phyloP scores from a whole-genome alignment of 371 early-diverging fungal genomes.

The Mucor sp. region DNA sequence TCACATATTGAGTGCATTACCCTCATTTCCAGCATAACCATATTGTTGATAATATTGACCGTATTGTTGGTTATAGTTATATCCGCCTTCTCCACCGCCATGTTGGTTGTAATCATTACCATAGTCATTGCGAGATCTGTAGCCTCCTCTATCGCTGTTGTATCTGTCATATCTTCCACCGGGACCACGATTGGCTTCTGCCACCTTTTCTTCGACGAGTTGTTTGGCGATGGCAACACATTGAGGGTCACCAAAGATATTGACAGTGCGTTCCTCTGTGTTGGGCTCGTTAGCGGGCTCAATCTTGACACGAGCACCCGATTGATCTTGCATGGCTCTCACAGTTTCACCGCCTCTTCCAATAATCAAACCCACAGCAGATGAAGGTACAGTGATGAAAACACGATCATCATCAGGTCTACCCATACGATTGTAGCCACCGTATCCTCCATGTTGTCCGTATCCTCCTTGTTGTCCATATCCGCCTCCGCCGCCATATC shows the following conservation, averaged over 20 bases:
- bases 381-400: constrained; percentile 69
- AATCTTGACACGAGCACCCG: constrained; percentile 82
- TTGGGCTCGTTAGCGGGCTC: constrained; percentile 54
- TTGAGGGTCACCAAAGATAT: constrained; percentile 51
- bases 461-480: background rate
- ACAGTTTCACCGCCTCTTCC: constrained; percentile 91
- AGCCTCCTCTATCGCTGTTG: constrained; percentile 29
- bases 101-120: constrained; percentile 10
- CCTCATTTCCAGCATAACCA: constrained; percentile 24
- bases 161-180: constrained; percentile 37
- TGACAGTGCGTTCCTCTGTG: constrained; percentile 40
- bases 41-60: constrained; percentile 48
- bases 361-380: constrained; percentile 79
- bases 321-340: constrained; percentile 76
- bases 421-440: constrained; percentile 26
- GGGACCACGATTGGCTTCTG: constrained; percentile 40
- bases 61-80: constrained; percentile 40
- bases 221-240: constrained; percentile 58
- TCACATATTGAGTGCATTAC: background rate
- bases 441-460: background rate
- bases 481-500: background rate
- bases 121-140: constrained; percentile 25
- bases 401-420: constrained; percentile 44
- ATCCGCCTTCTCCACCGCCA: constrained; percentile 12
- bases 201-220: constrained; percentile 60